These are phyloP conservation scores for Fraxinus dipetala DNA, from an alignment of 305 asterid species.

Conservation along the genomic window DNA sequence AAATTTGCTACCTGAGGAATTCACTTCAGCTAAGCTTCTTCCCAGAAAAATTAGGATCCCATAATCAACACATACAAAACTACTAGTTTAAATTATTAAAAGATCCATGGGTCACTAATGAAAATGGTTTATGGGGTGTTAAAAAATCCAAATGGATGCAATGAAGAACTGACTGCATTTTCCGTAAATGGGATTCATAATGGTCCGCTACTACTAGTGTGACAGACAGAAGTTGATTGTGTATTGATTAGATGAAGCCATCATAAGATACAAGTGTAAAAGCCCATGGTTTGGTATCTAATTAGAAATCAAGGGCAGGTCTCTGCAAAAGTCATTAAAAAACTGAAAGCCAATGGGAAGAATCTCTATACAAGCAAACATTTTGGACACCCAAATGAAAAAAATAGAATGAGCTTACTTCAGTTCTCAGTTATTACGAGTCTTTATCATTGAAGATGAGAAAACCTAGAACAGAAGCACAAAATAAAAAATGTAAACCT, in stretches of 20 bases:
- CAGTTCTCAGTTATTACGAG: neutral
- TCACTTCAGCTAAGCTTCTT: constrained; percentile 25
- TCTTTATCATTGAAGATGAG: neutral
- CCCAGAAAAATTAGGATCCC: constrained; percentile 12
- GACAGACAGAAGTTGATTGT: neutral
- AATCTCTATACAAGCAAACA: neutral
- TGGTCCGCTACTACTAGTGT: neutral
- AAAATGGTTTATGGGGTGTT: neutral
- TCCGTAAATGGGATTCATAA: neutral
- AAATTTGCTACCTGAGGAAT: constrained; percentile 85
- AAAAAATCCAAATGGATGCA: neutral
- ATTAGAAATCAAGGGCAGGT: neutral
- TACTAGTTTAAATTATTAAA: neutral
- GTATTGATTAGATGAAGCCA: neutral
- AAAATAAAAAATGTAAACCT: neutral
- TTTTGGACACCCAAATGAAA: neutral
- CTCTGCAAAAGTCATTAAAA: neutral
- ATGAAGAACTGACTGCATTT: neutral
- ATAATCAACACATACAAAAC: constrained; percentile 10
- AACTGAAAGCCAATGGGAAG: neutral
- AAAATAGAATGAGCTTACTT: neutral
- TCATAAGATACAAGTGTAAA: neutral
- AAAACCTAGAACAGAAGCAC: neutral
- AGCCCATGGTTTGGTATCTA: neutral
- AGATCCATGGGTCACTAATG: constrained; percentile 18